Conservation (phyloP, 2,329 filamentous ascomycete genomes). For the Exophiala phaeomuriformis region DNA sequence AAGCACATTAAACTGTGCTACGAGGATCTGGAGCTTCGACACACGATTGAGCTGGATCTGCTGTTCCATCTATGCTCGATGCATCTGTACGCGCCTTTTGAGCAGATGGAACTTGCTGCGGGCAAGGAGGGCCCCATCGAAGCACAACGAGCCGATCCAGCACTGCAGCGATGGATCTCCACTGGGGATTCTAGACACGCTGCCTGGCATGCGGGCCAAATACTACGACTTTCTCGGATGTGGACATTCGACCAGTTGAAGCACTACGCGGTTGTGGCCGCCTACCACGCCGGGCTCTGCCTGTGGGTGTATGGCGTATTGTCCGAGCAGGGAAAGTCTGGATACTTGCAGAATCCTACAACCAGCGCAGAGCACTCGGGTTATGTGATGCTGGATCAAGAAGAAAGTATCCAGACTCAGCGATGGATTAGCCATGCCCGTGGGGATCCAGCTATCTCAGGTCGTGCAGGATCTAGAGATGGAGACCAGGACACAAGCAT, state of each 20-base stretch:
- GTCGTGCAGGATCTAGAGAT: not conserved
- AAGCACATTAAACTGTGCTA: too few relatives aligned
- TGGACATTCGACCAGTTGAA: conserved; percentile 45
- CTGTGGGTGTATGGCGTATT: conserved; percentile 48
- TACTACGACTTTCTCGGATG: conserved; percentile 52
- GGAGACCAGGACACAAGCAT: not conserved
- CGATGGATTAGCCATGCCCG: not conserved
- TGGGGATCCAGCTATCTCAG: not conserved
- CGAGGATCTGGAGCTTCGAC: not conserved
- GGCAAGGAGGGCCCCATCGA: conserved; percentile 38
- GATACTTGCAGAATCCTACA: too few relatives aligned
- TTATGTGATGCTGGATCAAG: not conserved
- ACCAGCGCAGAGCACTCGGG: too few relatives aligned
- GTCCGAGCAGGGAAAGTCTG: too few relatives aligned
- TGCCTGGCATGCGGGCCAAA: conserved; percentile 62
- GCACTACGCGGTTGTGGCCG: conserved; percentile 60
- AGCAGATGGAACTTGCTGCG: conserved; percentile 39
- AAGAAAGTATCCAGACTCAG: conserved; percentile 3
- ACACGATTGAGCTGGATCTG: not conserved
- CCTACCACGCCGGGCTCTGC: conserved; percentile 61
- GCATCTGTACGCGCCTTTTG: conserved; percentile 36
- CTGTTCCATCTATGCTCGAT: not conserved
- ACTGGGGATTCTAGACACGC: conserved; percentile 39
- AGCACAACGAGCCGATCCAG: conserved; percentile 32
- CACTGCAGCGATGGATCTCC: conserved; percentile 34